Evolutionary conservation across 2,329 filamentous ascomycete genomes (phyloP).

Genomic region (Colletotrichum ledebouriae): DNA sequence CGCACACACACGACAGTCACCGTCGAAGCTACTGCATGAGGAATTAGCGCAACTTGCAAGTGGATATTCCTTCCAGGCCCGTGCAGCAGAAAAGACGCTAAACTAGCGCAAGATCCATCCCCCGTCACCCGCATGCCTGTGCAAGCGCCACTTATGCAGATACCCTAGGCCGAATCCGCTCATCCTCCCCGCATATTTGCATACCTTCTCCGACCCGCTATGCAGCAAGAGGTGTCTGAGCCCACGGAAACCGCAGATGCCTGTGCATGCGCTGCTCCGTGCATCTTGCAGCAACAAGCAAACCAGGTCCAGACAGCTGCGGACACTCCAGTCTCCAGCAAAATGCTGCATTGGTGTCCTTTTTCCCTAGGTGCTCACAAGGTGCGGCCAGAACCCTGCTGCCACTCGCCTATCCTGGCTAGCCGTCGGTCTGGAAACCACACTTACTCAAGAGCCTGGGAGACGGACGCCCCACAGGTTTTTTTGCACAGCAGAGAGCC

Average conservation of each 20-base stretch:
- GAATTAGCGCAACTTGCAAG: constrained; percentile 35
- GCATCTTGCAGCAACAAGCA: constrained; percentile 7
- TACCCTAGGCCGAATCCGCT: constrained; percentile 18
- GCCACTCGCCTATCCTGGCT: constrained; percentile 14
- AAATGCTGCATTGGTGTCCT: constrained; percentile 1
- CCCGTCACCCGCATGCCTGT: constrained; percentile 32
- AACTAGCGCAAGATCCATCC: constrained; percentile 36
- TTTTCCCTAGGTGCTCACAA: constrained; percentile 10
- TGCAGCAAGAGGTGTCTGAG: background rate
- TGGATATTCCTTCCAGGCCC: constrained; percentile 25
- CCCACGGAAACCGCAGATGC: background rate
- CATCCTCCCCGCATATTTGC: constrained; percentile 4
- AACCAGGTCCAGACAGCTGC: background rate
- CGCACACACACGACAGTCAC: constrained; percentile 29
- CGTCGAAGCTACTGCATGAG: constrained; percentile 38
- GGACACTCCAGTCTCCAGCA: no score
- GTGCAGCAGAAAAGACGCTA: constrained; percentile 30
- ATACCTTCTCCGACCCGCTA: constrained; percentile 9
- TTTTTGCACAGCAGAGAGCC: no score
- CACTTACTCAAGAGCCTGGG: background rate
- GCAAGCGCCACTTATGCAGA: constrained; percentile 27
- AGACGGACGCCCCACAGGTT: constrained; percentile 13
- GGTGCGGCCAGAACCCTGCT: constrained; percentile 22
- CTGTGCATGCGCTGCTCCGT: constrained; percentile 37
- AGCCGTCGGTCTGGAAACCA: constrained; percentile 42